Evolutionary conservation across 2,329 filamentous ascomycete species (phyloP).

Genomic region (Diplodia seriata): DNA sequence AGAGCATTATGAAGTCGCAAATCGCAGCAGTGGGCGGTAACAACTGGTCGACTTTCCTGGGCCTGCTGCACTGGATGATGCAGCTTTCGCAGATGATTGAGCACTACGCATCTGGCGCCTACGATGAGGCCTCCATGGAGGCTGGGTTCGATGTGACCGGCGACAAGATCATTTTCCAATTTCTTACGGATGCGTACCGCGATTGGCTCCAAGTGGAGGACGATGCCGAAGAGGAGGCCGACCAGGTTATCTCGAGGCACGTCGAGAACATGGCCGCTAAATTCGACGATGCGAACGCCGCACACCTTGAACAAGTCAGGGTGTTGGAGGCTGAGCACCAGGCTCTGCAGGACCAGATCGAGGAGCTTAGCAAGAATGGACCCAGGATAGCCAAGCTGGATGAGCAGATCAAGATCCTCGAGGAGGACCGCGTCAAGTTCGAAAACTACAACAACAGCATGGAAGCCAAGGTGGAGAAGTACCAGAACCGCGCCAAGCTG

Average conservation of each 20-base stretch:
- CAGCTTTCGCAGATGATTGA: conserved; percentile 94
- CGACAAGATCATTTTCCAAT: conserved; percentile 93
- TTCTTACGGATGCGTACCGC: conserved; percentile 85
- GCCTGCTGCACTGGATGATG: conserved; percentile 98
- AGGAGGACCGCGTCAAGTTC: conserved; percentile 93
- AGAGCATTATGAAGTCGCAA: conserved; percentile 94
- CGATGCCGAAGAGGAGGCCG: conserved; percentile 80
- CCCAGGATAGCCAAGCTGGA: conserved; percentile 85
- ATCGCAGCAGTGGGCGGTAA: conserved; percentile 93
- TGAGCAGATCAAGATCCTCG: conserved; percentile 88
- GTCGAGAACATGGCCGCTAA: conserved; percentile 85
- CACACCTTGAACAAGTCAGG: conserved; percentile 82
- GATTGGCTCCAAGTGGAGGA: conserved; percentile 88
- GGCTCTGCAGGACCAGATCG: conserved; percentile 81
- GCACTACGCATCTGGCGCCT: conserved; percentile 76
- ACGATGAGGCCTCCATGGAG: conserved; percentile 89
- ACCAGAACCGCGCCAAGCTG: conserved; percentile 78
- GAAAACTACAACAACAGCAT: conserved; percentile 91
- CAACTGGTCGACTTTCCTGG: conserved; percentile 95
- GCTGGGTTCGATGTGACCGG: conserved; percentile 85
- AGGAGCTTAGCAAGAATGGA: conserved; percentile 84
- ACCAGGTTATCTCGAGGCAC: conserved; percentile 84
- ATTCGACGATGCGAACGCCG: conserved; percentile 84
- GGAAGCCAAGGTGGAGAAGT: conserved; percentile 85
- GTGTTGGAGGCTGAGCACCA: conserved; percentile 87